Conservation (phyloP, 768 basidiomycete genomes). For the Agrocybe chaxingu region DNA sequence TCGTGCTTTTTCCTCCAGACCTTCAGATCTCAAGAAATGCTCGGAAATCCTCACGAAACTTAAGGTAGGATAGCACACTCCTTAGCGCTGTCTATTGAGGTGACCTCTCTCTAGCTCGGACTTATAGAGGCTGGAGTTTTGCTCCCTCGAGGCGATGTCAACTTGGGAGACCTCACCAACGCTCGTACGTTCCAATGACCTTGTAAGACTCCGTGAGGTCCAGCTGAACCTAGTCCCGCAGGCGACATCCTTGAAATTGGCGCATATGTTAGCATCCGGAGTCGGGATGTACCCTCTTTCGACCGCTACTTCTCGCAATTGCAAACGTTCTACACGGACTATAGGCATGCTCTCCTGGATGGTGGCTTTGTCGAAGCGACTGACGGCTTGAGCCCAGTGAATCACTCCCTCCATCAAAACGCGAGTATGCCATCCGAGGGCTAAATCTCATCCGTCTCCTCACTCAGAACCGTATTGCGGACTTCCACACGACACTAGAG, state of each 20-base stretch:
- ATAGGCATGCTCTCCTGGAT: constrained; percentile 43
- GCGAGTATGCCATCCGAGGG: constrained; percentile 86
- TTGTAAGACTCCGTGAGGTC: not conserved
- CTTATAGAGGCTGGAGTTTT: constrained; percentile 76
- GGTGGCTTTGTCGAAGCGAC: not conserved
- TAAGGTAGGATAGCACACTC: constrained; percentile 48
- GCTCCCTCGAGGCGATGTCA: constrained; percentile 64
- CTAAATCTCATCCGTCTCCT: constrained; percentile 93
- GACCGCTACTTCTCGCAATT: constrained; percentile 94
- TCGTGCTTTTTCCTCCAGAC: constrained; percentile 60
- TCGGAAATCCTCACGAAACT: constrained; percentile 63
- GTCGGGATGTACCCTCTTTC: constrained; percentile 87
- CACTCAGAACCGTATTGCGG: constrained; percentile 93
- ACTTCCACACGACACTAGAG: constrained; percentile 96
- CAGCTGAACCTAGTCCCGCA: constrained; percentile 23
- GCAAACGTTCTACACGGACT: constrained; percentile 86
- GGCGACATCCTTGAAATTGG: constrained; percentile 96
- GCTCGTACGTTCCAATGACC: constrained; percentile 53
- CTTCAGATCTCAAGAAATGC: constrained; percentile 67
- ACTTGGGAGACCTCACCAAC: constrained; percentile 63
- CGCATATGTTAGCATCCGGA: constrained; percentile 89
- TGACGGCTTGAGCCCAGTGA: constrained; percentile 36
- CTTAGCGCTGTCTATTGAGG: not conserved
- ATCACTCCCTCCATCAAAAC: constrained; percentile 76
- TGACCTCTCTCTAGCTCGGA: constrained; percentile 51